Evolutionary conservation across 2,329 filamentous ascomycete genomes (phyloP), one percentile per base, ranked within the genome.

Genomic region (Macrophomina pseudophaseolina): DNA sequence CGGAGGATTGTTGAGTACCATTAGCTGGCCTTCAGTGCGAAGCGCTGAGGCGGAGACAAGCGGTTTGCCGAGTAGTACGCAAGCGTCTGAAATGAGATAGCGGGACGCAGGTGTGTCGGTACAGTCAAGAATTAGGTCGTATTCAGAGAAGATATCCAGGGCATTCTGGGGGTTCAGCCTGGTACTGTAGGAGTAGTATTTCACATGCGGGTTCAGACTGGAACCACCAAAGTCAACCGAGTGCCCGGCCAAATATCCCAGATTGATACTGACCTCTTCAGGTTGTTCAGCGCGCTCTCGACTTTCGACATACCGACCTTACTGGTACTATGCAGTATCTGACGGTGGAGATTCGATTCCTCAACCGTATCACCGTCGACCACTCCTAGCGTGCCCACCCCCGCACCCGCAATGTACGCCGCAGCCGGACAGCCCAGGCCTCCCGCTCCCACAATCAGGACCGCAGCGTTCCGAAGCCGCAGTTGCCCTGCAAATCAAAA

Each of bases 341-440:
- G 95, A 0, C 95, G 89, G 81, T 98, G 95, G 14, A 99, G 84
- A 75, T 99, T 99, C 33, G 93, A 97, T 16, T 85, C 81, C 75
- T 98, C 95, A 35, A 99, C 94, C 0, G 83, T 84, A 78, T 99
- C 95, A 3, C 91, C 93, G 75, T 99, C 95, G 30, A 95, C 87
- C 7, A 99, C 82, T 0, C 94, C 94, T 18, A 99, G 79, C 0
- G 85, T 91, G 8, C 94, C 93, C 1, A 97, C 86, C 0, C 95
- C 95, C 1, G 95, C 91, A 28, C 93, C 94, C 9, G 93, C 92
- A 1, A 99, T 87, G 75, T 99, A 99, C n/a, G 91, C 87, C 0
- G 94, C 92, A 12, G 95, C 93, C 11, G 95, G 95, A 75, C 93
- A 98, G 11, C 95, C 95, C 12, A 99, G 82, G 0, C 95, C 95